Conservation (phyloP, 106 monocot genomes). For the Dioscorea zingiberensis region DNA sequence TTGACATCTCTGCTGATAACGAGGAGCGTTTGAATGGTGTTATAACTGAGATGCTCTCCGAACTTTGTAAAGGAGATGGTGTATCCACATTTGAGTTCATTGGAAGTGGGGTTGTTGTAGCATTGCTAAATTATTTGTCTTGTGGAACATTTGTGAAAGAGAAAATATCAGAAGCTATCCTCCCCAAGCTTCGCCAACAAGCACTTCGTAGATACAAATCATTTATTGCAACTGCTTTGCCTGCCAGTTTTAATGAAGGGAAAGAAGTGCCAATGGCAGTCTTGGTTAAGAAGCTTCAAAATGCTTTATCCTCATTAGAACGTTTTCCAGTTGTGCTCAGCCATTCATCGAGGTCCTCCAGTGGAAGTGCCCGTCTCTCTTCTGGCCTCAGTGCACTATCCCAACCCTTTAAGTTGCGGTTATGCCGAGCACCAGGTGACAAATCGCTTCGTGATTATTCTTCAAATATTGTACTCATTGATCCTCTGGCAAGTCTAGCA, state of each 20-base stretch:
- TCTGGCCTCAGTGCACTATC: constrained; percentile 76
- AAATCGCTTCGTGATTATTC: constrained; percentile 97
- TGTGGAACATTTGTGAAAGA: constrained; percentile 89
- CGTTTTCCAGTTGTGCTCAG: constrained; percentile 95
- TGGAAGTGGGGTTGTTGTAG: constrained; percentile 89
- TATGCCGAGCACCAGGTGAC: constrained; percentile 83
- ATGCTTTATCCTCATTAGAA: constrained; percentile 88
- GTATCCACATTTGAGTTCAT: constrained; percentile 99
- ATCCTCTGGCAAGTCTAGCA: constrained; percentile 87
- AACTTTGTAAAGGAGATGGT: constrained; percentile 83
- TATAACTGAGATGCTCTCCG: constrained; percentile 58
- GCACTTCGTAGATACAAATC: constrained; percentile 79
- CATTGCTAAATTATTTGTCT: constrained; percentile 86
- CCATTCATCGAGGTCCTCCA: constrained; percentile 70
- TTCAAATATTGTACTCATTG: constrained; percentile 90
- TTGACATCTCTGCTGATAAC: constrained; percentile 44
- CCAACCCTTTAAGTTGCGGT: constrained; percentile 87
- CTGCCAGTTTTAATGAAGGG: constrained; percentile 25
- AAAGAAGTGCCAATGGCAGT: constrained; percentile 60
- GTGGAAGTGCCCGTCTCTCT: constrained; percentile 64
- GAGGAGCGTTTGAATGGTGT: constrained; percentile 61
- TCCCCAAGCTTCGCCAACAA: constrained; percentile 70
- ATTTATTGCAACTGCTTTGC: constrained; percentile 65
- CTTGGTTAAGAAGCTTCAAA: constrained; percentile 90
- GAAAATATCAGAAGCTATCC: constrained; percentile 54